Evolutionary conservation across 2,329 filamentous ascomycete genomes (phyloP), one percentile per base, ranked within the genome.

Genomic region (Pyrenophora graminea): DNA sequence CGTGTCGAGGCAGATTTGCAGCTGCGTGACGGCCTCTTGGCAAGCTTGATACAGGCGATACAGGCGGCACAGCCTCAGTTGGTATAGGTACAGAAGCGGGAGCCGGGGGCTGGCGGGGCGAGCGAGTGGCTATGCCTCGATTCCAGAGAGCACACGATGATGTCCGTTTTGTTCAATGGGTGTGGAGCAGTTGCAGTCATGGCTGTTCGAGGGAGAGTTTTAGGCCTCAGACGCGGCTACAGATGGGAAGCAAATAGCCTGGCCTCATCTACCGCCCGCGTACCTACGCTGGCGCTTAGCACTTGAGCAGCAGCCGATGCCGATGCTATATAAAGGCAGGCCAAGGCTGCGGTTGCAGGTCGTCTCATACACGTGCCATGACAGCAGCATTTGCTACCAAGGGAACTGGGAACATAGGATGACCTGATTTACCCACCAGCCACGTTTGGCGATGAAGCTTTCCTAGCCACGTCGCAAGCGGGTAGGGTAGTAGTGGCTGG

Each of bases 1-100:
- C 51, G 54, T 62, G 59, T 68, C 66, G 65, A 70, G 67, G 69
- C 68, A 70, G 68, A 69, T 65, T 71, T 61, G 51, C 62, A 63
- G 61, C 60, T 56, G 58, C 58, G 65, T 64, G 64, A 66, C 62
- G 59, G 45, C 53, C 53, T 55, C 60, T 63, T 61, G 61, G 63
- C 64, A 48, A 52, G 60, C 58, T 67, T 63, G 61, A 63, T 62
- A 61, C 58, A 63, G 27, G 27, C 27, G 27, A 30, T 30, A 13
- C 27, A 52, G 23, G 52, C 56, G 50, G 63, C 69, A 72, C 67
- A 72, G 69, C 68, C 68, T 67, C 67, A 68, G 62, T 48, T 56
- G 59, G 56, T 58, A 39, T 51, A 30, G 27, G 27, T 30, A 53
- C 48, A 53, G 58, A 59, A 53, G 59, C 57, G 61, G 61, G 58